Base-by-base conservation (phyloP, 257 asterid genomes). In the Solanum lycopersicoides region DNA sequence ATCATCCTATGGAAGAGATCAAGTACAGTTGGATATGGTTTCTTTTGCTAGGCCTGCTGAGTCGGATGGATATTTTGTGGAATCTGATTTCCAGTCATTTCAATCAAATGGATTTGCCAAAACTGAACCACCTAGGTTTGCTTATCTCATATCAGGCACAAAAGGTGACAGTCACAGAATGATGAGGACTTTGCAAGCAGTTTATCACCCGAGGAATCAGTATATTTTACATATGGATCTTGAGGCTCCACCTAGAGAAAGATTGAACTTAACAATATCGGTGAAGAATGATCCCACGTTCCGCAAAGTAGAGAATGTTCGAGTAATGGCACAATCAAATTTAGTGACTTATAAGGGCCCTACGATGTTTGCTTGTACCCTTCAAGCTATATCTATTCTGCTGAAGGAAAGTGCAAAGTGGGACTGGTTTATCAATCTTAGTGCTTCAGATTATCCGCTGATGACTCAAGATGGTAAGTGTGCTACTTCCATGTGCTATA, bases 381-480 rank as follows among this genome's bases (percentile, higher is more conserved):
- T 97, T 53, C 98, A 97, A 90, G 99, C 98, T 20, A 92, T 96
- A 41, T 94, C 99, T 3, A 94, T 96, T 89, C 88, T 97, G 91
- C 89, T 96, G 94, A 97, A 91, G 90, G 98, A 97, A 91, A 93
- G 97, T 88, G 87, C 89, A 86, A 90, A 89, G 50, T 97, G 99
- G 99, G 99, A 96, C 89, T 97, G 99, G 99, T 97, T 97, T 95
- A 97, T 97, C 47, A 97, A 97, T 92, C 96, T 97, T 23, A 97
- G 99, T 86, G 99, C 99, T 89, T 97, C 99, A 4, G 99, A 97
- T 93, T 97, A 97, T 92, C 99, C 99, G 83, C 98, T 97, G 3
- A 56, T 97, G 93, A 95, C 98, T 89, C 99, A 95, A 91, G 99
- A 97, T 88, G 99, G 99, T 97, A 13, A 93, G 98, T 93, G 69